Evolutionary conservation across 257 asterid species (phyloP), one percentile per base, ranked within the genome.

Genomic region (Sherardia arvensis): DNA sequence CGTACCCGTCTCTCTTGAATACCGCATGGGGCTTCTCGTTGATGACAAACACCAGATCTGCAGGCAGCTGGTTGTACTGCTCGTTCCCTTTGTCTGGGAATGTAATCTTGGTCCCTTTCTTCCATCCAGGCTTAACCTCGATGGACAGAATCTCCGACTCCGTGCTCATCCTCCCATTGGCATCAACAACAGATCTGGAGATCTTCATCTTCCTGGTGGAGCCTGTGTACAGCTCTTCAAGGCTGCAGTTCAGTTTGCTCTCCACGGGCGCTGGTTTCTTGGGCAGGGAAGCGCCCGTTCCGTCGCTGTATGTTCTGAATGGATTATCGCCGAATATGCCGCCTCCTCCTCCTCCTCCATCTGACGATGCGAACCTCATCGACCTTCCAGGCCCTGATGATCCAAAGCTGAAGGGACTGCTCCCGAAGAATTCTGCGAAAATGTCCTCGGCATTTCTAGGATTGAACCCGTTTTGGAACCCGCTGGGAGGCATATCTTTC

Each of bases 91-190:
- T 87, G 82, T 85, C 97, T 3, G 80, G 91, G 49, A 92, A 92
- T 4, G 95, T 89, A 53, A 92, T 84, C 82, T 87, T 89, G 17
- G 96, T 89, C 9, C 96, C 99, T 59, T 78, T 89, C 64, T 78
- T 92, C 99, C 99, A 92, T 0, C 96, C 96, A 1, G 99, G 97
- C 81, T 89, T 85, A 53, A 89, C 82, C 23, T 87, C 95, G 4
- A 90, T 87, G 14, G 84, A 79, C 61, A 87, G 5, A 57, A 87
- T 79, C 72, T 90, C 95, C 0, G 87, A 65, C 36, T 87, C 96
- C 22, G 84, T 62, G 21, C 28, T 67, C 71, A 85, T 56, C 28
- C 86, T 48, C 58, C 96, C 93, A 27, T 78, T 79, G 0, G 71
- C 63, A 62, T 81, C 92, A 3, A 86, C 79, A 8, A 82, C 89